Evolutionary conservation across 805 yeast species (phyloP), one percentile per base, ranked within the genome.

Genomic region (Candida sakaeoensis): DNA sequence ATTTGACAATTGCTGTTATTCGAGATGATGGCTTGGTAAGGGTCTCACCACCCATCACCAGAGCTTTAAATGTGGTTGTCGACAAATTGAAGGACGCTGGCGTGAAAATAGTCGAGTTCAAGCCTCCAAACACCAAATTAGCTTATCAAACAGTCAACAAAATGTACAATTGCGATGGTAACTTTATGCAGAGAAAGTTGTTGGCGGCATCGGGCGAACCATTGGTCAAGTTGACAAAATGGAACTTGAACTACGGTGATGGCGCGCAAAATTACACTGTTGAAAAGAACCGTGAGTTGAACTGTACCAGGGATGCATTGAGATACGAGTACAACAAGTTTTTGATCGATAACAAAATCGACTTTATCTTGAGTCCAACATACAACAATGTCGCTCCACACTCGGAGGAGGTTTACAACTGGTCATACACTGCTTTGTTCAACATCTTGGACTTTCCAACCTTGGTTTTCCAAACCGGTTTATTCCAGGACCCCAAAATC

Each of bases 351-450:
- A 68, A 79, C 53, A 71, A 72, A 39, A 71, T 84, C 35, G 90
- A 85, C 52, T 77, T 80, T 52, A 70, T 85, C 44, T 60, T 85
- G 32, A 74, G 83, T 37, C 90, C 91, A 44, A 74, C 80, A 5
- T 79, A 80, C 58, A 75, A 74, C 41, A 82, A 82, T 47, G 80
- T 79, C 37, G 87, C 93, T 12, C 86, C 88, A 32, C 72, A 71
- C 40, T 77, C 83, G 18, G 77, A 74, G 36, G 68, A 72, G 37
- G 73, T 83, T 5, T 76, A 74, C 56, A 82, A 82, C 60, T 85
- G 93, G 90, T 84, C 90, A 4, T 85, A 85, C 68, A 83, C 91
- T 5, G 65, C 88, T 2, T 69, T 82, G 46, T 85, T 80, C 76
- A 85, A 85, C 61, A 54, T 84, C 42, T 59, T 83, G 46, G 95